phyloP scores from a whole-genome alignment of 169 alveolate genomes.

The Babesia sp. region DNA sequence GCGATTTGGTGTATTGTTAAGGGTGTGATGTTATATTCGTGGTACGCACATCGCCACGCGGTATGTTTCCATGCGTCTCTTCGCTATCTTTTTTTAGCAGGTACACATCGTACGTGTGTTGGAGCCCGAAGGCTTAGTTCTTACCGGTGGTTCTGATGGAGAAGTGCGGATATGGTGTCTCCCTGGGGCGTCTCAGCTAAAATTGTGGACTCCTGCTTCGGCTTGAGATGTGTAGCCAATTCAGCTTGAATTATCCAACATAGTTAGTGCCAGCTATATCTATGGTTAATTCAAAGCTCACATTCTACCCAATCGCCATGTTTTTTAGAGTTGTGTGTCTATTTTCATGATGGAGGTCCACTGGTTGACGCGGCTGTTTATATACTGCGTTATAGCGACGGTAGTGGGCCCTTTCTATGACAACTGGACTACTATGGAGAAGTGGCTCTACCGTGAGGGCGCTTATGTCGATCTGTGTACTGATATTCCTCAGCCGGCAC shows the following conservation, averaged over 20 bases:
- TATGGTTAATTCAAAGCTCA: neutral
- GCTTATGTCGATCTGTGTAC: conserved; percentile 32
- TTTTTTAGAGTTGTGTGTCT: neutral
- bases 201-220: conserved; percentile 4
- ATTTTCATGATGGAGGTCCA: conserved; percentile 11
- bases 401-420: conserved; percentile 64
- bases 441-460: conserved; percentile 35
- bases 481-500: neutral
- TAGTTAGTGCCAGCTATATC: neutral
- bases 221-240: neutral
- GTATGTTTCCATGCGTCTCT: conserved; percentile 8
- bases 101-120: conserved; percentile 51
- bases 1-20: conserved; percentile 64
- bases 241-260: neutral
- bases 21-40: conserved; percentile 61
- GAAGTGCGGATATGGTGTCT: conserved; percentile 55
- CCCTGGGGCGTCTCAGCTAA: conserved; percentile 37
- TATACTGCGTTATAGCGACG: conserved; percentile 35
- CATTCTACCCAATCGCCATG: neutral
- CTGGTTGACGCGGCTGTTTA: conserved; percentile 20
- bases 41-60: conserved; percentile 69
- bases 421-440: conserved; percentile 63
- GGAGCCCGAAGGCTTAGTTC: conserved; percentile 35
- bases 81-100: conserved; percentile 10
- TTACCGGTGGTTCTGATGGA: conserved; percentile 69